Conservation (phyloP, 768 basidiomycete species). For the Tulasnella sp. region DNA sequence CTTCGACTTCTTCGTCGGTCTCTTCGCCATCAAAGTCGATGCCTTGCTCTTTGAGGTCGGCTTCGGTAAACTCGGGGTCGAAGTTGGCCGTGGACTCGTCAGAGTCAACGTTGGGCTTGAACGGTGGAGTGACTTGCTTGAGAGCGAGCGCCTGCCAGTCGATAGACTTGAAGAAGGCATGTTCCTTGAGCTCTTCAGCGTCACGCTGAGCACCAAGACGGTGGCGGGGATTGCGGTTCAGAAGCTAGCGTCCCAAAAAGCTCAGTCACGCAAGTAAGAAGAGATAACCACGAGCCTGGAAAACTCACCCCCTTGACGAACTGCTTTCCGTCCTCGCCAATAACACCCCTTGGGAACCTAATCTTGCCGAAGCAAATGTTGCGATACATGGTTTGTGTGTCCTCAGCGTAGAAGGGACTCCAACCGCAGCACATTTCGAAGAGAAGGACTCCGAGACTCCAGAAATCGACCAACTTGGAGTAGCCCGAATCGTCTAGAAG, state of each 20-base stretch:
- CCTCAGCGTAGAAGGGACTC: conserved; percentile 99
- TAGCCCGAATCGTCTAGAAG: conserved; percentile 97
- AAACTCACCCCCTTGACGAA: conserved; percentile 87
- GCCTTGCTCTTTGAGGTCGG: conserved; percentile 76
- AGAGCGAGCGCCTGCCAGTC: conserved; percentile 85
- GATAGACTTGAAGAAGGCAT: conserved; percentile 86
- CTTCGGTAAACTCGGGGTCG: conserved; percentile 94
- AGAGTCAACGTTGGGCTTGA: conserved; percentile 96
- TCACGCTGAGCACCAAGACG: conserved; percentile 89
- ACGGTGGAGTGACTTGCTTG: conserved; percentile 93
- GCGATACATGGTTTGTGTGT: conserved; percentile 99
- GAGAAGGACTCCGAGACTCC: conserved; percentile 90
- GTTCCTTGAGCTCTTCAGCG: conserved; percentile 90
- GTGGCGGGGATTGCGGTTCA: conserved; percentile 98
- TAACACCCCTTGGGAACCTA: conserved; percentile 93
- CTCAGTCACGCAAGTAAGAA: background rate
- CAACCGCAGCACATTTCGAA: conserved; percentile 99
- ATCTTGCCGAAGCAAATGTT: conserved; percentile 99
- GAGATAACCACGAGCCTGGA: background rate
- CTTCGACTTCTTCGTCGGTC: conserved; percentile 55
- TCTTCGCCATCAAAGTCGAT: conserved; percentile 43
- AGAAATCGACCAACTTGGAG: conserved; percentile 97
- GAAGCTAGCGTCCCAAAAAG: conserved; percentile 55
- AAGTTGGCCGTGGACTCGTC: conserved; percentile 99
- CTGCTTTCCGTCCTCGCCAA: conserved; percentile 96